Evolutionary conservation across 2,329 filamentous ascomycete species (phyloP), one percentile per base, ranked within the genome.

Genomic region (Coleophoma eucalyptorum): DNA sequence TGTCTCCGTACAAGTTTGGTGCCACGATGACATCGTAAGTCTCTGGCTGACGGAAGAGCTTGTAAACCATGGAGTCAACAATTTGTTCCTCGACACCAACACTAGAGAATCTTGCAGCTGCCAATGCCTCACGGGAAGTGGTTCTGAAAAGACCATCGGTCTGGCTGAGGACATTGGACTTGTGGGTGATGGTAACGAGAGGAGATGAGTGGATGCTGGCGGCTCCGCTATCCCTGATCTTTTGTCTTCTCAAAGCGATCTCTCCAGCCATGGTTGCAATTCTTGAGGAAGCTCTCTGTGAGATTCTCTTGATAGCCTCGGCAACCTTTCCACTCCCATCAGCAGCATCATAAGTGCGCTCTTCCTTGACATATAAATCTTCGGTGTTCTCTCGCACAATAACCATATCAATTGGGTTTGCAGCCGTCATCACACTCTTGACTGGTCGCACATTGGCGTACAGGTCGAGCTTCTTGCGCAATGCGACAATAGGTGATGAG

Each of bases 351-450:
- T 83, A 86, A 19, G 91, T 97, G 69, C 79, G 86, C 77, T 99
- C 94, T 70, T 97, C 89, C 48, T 97, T 97, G 63, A 99, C 93
- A 54, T 71, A 71, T 38, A 99, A 81, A 69, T 99, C 94, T 76
- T 99, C 94, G 32, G 94, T 99, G 78, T 99, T 99, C 74, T 99
- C 94, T 58, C 94, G 89, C 50, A 97, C 94, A 64, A 97, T 99
- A 65, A 99, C 94, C 70, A 99, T 87, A 74, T 99, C 94, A 51
- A 65, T 64, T 56, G 88, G 87, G 63, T 78, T 80, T 43, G 72
- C 61, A 49, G 82, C 80, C 33, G 83, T 87, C 55, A 76, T 66
- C 56, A 90, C 83, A 43, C 87, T 88, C 78, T 97, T 97, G 69
- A 97, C 94, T 49, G 93, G 93, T 35, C 94, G 89, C 46, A 99